Percentiles rank a stretch among this genome's conserved stretches.
phyloP scores from a whole-genome alignment of 139 green algal genomes.

The Pseudopediastrum boryanum region DNA sequence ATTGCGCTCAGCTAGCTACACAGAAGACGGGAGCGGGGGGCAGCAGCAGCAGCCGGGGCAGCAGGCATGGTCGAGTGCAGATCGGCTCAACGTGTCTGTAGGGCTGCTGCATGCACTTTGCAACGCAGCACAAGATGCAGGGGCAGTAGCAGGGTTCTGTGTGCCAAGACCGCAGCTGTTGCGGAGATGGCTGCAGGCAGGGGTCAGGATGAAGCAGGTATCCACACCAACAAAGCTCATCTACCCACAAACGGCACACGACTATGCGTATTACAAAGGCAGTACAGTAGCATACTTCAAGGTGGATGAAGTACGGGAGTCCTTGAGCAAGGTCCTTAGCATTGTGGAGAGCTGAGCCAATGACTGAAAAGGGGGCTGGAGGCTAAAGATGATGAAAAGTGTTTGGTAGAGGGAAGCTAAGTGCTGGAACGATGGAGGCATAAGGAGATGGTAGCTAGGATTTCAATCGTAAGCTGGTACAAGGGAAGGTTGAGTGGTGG shows the following conservation, averaged over 20 bases:
- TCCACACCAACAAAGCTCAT: conserved; percentile 59
- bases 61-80: conserved; percentile 29
- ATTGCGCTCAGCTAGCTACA: not conserved
- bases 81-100: conserved; percentile 75
- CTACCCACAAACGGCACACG: conserved; percentile 67
- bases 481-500: too few species aligned
- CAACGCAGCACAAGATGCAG: conserved; percentile 40
- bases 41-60: conserved; percentile 17
- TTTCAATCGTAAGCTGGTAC: too few species aligned
- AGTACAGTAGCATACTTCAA: conserved; percentile 72
- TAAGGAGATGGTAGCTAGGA: too few species aligned
- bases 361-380: too few species aligned
- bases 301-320: conserved; percentile 63
- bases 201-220: conserved; percentile 66
- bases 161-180: conserved; percentile 73
- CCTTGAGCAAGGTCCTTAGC: conserved; percentile 54
- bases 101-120: conserved; percentile 73
- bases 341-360: too few species aligned
- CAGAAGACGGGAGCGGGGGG: not conserved
- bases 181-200: conserved; percentile 67
- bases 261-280: conserved; percentile 74
- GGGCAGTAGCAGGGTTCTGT: conserved; percentile 55
- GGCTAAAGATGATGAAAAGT: too few species aligned
- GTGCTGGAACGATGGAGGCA: too few species aligned
- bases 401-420: too few species aligned